Base-by-base conservation (phyloP, 2,329 filamentous ascomycete species). In the Beauveria brongniartii region DNA sequence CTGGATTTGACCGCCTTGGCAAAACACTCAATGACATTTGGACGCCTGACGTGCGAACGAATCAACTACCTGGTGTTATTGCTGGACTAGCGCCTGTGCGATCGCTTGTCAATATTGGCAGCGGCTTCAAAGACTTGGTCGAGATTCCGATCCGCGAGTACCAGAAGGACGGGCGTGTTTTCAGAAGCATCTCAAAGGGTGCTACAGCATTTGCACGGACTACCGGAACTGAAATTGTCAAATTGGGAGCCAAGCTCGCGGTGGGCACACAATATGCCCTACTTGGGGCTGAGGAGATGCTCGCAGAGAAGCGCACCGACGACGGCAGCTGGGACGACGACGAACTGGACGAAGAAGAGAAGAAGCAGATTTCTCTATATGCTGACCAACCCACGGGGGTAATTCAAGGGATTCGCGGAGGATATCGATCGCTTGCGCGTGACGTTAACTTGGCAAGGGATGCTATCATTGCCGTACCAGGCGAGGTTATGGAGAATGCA, bases 201-300 rank as follows among this genome's bases (percentile, higher is more conserved):
- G 92, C 92, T 0, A 79, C 88, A 9, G 88, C 91, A 2, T 99
- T 99, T 74, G 92, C 91, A 41, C 92, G 90, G 69, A 97, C 92
- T 1, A 99, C 94, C 0, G 92, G 92, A 3, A 95, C 89, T 0
- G 94, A 97, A 70, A 81, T 97, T n/a, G 89, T 96, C 64, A 94
- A 94, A 68, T 80, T 99, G 0, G 93, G 94, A 14, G 94, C 94
- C 51, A 97, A 97, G 73, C 80, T 97, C 55, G 93, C 93, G 0
- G 90, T 97, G 55, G 94, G 94, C 40, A 96, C 95, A 3, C 94
- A 97, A 69, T 94, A 89, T n/a, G 86, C 92, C 18, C 82, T 99
- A 1, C 89, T 96, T 70, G 90, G 89, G 20, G 92, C 92, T 0
- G 95, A 99, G 73, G 90, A 85, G 20, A 80, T 97, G 64, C 80